Percentiles rank a stretch among this genome's conserved stretches.
Evolutionary conservation across 2,329 filamentous ascomycete genomes (phyloP).

Genomic region (Fusarium pseudograminearum): DNA sequence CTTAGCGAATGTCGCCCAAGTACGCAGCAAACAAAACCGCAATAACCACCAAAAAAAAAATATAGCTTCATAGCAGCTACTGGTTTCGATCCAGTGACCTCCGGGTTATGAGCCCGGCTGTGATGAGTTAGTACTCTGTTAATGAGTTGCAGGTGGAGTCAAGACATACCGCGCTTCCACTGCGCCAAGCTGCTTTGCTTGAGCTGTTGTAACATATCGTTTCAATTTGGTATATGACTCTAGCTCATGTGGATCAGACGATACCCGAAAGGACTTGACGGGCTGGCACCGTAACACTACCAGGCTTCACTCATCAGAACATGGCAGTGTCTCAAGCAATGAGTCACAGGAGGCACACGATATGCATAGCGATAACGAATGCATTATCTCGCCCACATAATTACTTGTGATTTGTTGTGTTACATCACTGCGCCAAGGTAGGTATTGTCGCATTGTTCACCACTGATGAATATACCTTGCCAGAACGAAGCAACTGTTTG

Average conservation of each 20-base stretch:
- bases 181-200: constrained; percentile 32
- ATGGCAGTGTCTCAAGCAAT: not conserved
- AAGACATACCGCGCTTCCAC: constrained; percentile 34
- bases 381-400: not conserved
- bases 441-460: not conserved
- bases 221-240: not conserved
- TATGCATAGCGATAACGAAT: not conserved
- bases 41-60: constrained; percentile 3
- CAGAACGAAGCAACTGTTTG: not conserved
- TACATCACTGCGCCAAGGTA: accelerated
- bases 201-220: not conserved
- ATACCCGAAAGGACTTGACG: accelerated
- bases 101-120: constrained; percentile 34
- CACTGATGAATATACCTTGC: not conserved
- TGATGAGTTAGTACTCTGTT: constrained; percentile 15
- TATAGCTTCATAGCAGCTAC: constrained; percentile 25
- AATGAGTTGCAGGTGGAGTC: constrained; percentile 10
- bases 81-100: constrained; percentile 32
- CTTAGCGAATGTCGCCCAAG: too few relatives aligned
- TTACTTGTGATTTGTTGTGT: accelerated
- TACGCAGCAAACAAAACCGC: too few relatives aligned
- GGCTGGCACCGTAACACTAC: accelerated
- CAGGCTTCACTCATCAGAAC: not conserved
- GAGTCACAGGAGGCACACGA: not conserved
- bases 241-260: not conserved